Percentiles rank a stretch among this genome's conserved stretches.
phyloP scores from a whole-genome alignment of 2,329 filamentous ascomycete species.

The Trichoderma arundinaceum region DNA sequence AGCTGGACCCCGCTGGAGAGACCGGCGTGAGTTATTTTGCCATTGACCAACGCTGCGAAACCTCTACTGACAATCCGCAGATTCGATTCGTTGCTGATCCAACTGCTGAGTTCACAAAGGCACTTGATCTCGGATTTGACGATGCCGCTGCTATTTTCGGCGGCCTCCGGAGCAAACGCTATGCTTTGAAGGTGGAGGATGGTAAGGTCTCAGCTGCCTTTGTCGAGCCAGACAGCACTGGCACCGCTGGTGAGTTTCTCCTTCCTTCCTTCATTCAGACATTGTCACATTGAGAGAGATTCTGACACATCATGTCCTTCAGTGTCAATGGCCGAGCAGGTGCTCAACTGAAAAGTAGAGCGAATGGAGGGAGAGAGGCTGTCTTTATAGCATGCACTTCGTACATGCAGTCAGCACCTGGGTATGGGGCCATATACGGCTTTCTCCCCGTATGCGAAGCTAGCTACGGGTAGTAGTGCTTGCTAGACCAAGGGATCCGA shows the following conservation, averaged over 20 bases:
- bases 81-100: constrained; percentile 90
- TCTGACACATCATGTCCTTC: not conserved
- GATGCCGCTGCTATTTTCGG: constrained; percentile 76
- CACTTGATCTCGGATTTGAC: constrained; percentile 83
- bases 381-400: not conserved
- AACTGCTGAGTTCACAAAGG: constrained; percentile 77
- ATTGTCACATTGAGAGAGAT: constrained; percentile 10
- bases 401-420: not conserved
- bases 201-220: constrained; percentile 82
- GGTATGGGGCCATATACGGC: not conserved
- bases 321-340: constrained; percentile 60
- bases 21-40: constrained; percentile 70
- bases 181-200: constrained; percentile 80
- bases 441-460: no score
- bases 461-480: no score
- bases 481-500: not conserved
- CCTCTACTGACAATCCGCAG: constrained; percentile 49
- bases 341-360: constrained; percentile 44
- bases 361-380: not conserved
- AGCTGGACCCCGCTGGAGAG: constrained; percentile 74
- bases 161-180: constrained; percentile 82
- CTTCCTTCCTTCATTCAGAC: not conserved
- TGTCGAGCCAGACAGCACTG: constrained; percentile 88
- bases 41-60: not conserved
- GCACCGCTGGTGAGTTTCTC: constrained; percentile 68